Evolutionary conservation across 805 yeast genomes (phyloP).

Genomic region (Zygosaccharomyces bailii): DNA sequence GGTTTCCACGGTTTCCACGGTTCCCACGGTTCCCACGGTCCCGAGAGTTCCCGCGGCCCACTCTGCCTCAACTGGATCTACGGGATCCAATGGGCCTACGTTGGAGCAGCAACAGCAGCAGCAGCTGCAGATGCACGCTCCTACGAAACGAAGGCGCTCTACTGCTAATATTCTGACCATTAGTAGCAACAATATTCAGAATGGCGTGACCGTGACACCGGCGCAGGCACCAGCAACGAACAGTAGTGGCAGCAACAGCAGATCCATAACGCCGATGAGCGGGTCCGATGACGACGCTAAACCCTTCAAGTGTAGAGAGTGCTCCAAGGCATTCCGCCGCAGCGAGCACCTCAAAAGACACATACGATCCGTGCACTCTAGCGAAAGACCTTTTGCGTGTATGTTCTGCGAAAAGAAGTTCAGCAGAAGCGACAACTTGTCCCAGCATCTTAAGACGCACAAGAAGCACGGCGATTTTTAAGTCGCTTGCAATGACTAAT

Average conservation of each 20-base stretch:
- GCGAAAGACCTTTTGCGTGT: constrained; percentile 59
- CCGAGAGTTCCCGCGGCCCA: neutral
- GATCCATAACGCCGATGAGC: constrained; percentile 17
- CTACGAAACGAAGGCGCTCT: constrained; percentile 17
- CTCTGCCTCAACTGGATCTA: constrained; percentile 1
- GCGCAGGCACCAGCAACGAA: neutral
- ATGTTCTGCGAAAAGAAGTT: constrained; percentile 56
- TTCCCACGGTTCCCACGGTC: no score
- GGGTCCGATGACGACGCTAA: constrained; percentile 33
- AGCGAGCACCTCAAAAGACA: constrained; percentile 68
- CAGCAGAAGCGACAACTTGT: constrained; percentile 63
- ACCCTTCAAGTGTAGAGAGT: constrained; percentile 38
- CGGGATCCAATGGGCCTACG: neutral
- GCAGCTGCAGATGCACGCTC: constrained; percentile 9
- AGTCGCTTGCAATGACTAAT: neutral
- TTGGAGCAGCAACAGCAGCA: constrained; percentile 6
- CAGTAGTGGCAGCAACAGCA: constrained; percentile 11
- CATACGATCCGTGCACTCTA: constrained; percentile 60
- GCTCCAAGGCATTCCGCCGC: constrained; percentile 49
- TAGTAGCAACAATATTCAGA: constrained; percentile 1
- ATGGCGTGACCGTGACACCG: neutral
- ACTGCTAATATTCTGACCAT: constrained; percentile 16
- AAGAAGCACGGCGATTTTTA: constrained; percentile 33
- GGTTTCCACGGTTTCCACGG: neutral
- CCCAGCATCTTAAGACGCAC: constrained; percentile 60